These are phyloP conservation scores for Salvia rosmarinus DNA, from an alignment of 257 asterid genomes.

Conservation along the genomic window DNA sequence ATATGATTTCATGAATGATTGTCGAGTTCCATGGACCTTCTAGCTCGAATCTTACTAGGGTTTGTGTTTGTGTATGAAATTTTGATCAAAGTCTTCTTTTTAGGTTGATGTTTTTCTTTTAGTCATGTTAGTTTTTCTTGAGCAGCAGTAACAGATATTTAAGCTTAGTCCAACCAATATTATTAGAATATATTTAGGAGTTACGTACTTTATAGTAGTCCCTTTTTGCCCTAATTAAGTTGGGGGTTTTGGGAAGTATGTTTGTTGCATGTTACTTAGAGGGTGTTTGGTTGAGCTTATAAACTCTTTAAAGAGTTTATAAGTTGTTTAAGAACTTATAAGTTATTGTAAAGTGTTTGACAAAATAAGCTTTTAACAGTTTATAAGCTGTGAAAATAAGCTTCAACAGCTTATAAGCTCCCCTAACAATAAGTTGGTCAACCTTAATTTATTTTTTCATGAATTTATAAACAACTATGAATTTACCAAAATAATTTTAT, in stretches of 20 bases:
- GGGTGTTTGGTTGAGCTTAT: too few species aligned
- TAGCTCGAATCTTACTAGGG: not conserved
- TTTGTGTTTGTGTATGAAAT: not conserved
- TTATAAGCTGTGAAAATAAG: too few species aligned
- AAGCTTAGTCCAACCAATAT: not conserved
- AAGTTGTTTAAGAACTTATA: too few species aligned
- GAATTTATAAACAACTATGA: too few species aligned
- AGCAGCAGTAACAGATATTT: not conserved
- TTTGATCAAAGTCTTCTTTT: not conserved
- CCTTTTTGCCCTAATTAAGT: not conserved
- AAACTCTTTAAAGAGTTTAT: too few species aligned
- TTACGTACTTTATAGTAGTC: not conserved
- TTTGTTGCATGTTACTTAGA: not conserved
- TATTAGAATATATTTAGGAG: not conserved
- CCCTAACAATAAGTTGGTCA: too few species aligned
- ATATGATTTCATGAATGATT: conserved; percentile 31
- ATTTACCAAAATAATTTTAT: too few species aligned
- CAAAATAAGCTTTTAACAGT: too few species aligned
- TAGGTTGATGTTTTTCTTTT: not conserved
- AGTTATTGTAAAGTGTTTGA: too few species aligned
- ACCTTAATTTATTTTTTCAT: too few species aligned
- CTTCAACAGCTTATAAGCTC: too few species aligned
- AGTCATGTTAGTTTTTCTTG: not conserved
- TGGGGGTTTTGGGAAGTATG: not conserved
- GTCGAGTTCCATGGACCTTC: conserved; percentile 35